Conservation (phyloP, 208 protist genomes). For the Endotrypanum monterogeii region DNA sequence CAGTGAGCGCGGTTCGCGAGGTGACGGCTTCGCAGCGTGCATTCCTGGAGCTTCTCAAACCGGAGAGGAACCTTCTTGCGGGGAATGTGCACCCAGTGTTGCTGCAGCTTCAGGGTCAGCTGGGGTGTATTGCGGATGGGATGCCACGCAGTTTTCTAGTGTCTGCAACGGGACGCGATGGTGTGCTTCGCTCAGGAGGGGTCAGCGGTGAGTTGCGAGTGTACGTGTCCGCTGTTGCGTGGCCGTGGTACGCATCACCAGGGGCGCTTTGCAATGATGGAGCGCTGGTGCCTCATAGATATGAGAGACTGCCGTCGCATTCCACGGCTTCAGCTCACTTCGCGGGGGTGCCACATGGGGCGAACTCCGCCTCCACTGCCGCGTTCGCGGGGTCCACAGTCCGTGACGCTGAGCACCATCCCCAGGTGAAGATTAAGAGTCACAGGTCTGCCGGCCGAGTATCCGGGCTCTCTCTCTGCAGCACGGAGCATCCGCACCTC, state of each 20-base stretch:
- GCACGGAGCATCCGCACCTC: conserved; percentile 18
- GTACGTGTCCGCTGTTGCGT: conserved; percentile 29
- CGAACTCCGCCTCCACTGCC: not conserved
- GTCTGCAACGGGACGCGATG: not conserved
- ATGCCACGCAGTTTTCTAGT: conserved; percentile 1
- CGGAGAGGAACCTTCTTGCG: not conserved
- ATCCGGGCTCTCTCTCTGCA: conserved; percentile 14
- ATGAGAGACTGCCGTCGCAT: not conserved
- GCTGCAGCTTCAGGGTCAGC: conserved; percentile 10
- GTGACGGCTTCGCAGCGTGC: conserved; percentile 27
- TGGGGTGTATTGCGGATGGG: conserved; percentile 2
- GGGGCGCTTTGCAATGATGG: not conserved
- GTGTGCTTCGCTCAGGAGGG: not conserved
- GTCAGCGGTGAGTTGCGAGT: not conserved
- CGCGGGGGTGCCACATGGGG: not conserved
- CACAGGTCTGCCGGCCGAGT: conserved; percentile 7
- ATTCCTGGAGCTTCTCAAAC: conserved; percentile 20
- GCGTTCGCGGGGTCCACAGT: not conserved
- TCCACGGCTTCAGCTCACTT: not conserved
- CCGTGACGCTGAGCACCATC: not conserved
- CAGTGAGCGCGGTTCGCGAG: conserved; percentile 19
- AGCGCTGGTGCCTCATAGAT: not conserved
- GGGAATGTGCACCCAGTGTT: not conserved
- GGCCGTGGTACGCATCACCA: conserved; percentile 8
- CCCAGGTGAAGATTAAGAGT: not conserved